Evolutionary conservation across 176 grass and related monocot species (phyloP), one percentile per base, ranked within the genome.

Genomic region (Musa troglodytarum): DNA sequence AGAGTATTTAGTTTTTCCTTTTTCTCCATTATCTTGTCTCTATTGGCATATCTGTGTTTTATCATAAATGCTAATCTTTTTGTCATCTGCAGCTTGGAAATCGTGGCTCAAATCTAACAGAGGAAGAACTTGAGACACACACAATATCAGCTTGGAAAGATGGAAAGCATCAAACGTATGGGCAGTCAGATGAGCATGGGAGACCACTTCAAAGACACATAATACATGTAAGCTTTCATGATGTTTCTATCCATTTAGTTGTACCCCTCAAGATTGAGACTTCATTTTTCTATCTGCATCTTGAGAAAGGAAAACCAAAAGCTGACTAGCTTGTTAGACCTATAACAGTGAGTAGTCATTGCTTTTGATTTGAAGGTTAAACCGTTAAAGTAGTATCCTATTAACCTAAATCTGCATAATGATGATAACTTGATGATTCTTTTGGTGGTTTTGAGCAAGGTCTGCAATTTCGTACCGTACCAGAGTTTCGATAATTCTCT

Each of bases 141-240:
- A 92, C 96, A 26, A 99, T 99, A 84, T 95, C 88, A 86, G 96
- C 96, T 58, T 99, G 96, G 96, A 99, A 99, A 79, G 86, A 92
- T 25, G 87, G 80, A 74, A 99, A 99, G 76, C 82, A 77, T 26
- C 96, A 99, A 67, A 77, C 80, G 79, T 99, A 86, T 71, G 80
- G 63, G 76, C 86, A 85, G 77, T 81, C 76, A 10, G 86, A 87
- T 78, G 85, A 79, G 22, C 90, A 86, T 70, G 82, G 85, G 69
- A 82, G 74, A 70, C 68, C 90, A 68, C 80, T 89, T 76, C 86
- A 94, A 80, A 53, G 49, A 53, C 80, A 83, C 57, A 69, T 99
- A 57, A 88, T 93, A 73, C 88, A 99, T 84, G 96, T 99, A 89
- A 87, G 77, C 65, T 78, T 53, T 14, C 49, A 53, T 70, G 51